Percentiles rank a stretch among this genome's conserved stretches.
Conservation (phyloP, 2,329 filamentous ascomycete genomes). For the Aureobasidium zeae region DNA sequence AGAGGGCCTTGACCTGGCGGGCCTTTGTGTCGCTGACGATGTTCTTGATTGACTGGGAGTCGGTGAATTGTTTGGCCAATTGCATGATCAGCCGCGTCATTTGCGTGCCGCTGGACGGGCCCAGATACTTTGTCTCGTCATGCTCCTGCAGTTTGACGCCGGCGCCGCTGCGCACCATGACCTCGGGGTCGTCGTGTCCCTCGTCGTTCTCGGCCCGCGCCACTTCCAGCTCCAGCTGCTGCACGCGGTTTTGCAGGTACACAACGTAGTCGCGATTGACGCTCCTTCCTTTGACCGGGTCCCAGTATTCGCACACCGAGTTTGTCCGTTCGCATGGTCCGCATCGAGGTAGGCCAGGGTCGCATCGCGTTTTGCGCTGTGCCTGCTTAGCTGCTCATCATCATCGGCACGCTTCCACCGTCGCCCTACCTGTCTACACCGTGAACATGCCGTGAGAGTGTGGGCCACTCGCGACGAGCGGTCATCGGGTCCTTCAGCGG, state of each 20-base stretch:
- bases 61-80: slow-evolving; percentile 85
- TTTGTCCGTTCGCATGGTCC: slow-evolving; percentile 87
- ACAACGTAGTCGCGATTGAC: slow-evolving; percentile 90
- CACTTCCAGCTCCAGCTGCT: slow-evolving; percentile 71
- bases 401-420: background rate
- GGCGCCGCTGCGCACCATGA: slow-evolving; percentile 78
- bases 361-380: slow-evolving; percentile 94
- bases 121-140: slow-evolving; percentile 83
- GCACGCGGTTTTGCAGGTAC: slow-evolving; percentile 78
- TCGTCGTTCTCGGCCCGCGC: slow-evolving; percentile 70
- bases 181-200: slow-evolving; percentile 61
- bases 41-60: slow-evolving; percentile 83
- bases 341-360: slow-evolving; percentile 83
- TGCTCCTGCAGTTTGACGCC: slow-evolving; percentile 69
- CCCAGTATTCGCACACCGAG: slow-evolving; percentile 89
- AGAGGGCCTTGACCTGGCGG: slow-evolving; percentile 59
- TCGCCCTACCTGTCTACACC: slow-evolving; percentile 55
- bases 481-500: slow-evolving; percentile 24
- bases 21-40: slow-evolving; percentile 69
- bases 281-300: slow-evolving; percentile 74
- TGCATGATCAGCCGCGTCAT: slow-evolving; percentile 95
- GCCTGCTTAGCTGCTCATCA: slow-evolving; percentile 16
- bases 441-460: slow-evolving; percentile 69
- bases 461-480: slow-evolving; percentile 58
- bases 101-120: slow-evolving; percentile 88